phyloP scores from a whole-genome alignment of 148 eudicot genomes.

The Cornus florida region DNA sequence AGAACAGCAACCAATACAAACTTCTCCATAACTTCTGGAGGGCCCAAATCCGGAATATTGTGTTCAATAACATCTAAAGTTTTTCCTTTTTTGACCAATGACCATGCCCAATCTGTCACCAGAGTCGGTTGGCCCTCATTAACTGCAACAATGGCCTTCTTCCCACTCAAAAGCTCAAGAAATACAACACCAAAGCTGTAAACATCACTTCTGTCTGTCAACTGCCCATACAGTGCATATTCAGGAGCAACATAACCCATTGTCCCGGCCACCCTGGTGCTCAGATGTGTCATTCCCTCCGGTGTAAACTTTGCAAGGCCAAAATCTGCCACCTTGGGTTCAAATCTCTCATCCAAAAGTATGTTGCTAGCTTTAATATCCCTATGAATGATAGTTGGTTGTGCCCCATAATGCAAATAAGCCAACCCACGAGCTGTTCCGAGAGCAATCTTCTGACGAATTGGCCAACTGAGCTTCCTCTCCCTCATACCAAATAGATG shows the following conservation, averaged over 20 bases:
- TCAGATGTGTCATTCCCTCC: slow-evolving; percentile 80
- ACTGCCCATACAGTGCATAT: slow-evolving; percentile 82
- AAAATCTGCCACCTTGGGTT: slow-evolving; percentile 81
- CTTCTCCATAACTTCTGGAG: slow-evolving; percentile 69
- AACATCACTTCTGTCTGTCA: slow-evolving; percentile 87
- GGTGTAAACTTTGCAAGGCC: slow-evolving; percentile 86
- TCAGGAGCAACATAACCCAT: slow-evolving; percentile 96
- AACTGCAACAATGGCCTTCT: slow-evolving; percentile 57
- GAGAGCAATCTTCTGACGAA: slow-evolving; percentile 63
- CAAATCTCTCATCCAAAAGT: slow-evolving; percentile 71
- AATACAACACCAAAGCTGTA: slow-evolving; percentile 85
- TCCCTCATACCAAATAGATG: slow-evolving; percentile 45
- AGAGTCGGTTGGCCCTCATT: slow-evolving; percentile 59
- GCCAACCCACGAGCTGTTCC: slow-evolving; percentile 86
- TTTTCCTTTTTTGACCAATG: slow-evolving; percentile 63
- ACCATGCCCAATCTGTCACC: slow-evolving; percentile 92
- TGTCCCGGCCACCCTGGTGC: slow-evolving; percentile 89
- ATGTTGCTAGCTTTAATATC: slow-evolving; percentile 84
- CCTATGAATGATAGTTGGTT: slow-evolving; percentile 73
- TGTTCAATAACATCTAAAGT: slow-evolving; percentile 66
- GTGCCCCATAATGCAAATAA: slow-evolving; percentile 81
- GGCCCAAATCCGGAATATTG: slow-evolving; percentile 57
- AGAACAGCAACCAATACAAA: slow-evolving; percentile 76
- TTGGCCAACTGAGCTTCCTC: slow-evolving; percentile 66
- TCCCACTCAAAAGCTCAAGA: slow-evolving; percentile 85